A percentile compares a stretch with the other conserved stretches of the same genome.
phyloP scores from a whole-genome alignment of 2,329 filamentous ascomycete genomes.

The Colletotrichum horii region DNA sequence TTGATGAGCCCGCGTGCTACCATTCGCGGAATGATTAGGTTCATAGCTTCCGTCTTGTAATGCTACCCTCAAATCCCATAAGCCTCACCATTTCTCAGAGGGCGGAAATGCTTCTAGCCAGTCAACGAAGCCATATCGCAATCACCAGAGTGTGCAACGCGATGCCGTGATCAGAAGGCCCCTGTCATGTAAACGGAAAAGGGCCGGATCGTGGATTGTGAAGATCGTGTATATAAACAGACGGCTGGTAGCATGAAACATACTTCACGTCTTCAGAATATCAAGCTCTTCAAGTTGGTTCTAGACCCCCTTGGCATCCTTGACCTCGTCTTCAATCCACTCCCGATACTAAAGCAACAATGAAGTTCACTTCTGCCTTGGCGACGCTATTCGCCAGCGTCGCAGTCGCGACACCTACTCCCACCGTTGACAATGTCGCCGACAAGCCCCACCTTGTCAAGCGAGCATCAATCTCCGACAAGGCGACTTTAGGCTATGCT shows the following conservation, averaged over 20 bases:
- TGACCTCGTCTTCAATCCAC: background rate
- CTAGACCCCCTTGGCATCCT: background rate
- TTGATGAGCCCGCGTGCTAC: background rate
- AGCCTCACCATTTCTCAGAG: background rate
- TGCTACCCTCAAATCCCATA: background rate
- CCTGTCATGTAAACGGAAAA: background rate
- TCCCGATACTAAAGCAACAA: background rate
- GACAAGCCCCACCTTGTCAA: conserved; percentile 19
- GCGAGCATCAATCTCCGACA: conserved; percentile 24
- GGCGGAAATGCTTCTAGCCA: too few species aligned
- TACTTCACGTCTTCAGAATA: background rate
- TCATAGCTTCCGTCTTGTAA: background rate
- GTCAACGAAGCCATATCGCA: background rate
- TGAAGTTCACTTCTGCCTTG: conserved; percentile 16
- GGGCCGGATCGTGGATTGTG: background rate
- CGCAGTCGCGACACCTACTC: conserved; percentile 21
- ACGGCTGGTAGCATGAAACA: background rate
- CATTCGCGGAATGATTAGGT: conserved; percentile 10
- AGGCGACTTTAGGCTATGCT: conserved; percentile 45
- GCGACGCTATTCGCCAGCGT: conserved; percentile 10
- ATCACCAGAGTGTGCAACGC: background rate
- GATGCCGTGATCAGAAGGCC: background rate
- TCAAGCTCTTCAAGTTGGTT: background rate
- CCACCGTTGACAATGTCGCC: conserved; percentile 3
- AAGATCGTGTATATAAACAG: conserved; percentile 1